Evolutionary conservation across 176 grass and related monocot genomes (phyloP).

Genomic region (Aegilops longissima): DNA sequence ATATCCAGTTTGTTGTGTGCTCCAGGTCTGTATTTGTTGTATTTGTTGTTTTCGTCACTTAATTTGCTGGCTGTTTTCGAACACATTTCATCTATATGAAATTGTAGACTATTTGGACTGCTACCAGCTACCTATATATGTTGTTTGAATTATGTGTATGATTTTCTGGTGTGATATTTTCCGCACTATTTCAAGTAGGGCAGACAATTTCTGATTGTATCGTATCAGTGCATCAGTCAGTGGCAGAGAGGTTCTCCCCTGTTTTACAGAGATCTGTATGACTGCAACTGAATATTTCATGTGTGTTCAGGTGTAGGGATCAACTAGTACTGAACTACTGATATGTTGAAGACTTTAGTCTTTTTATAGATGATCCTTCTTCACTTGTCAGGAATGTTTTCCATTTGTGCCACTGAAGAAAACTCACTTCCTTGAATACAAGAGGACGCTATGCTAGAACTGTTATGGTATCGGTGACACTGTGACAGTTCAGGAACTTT

Average conservation of each 20-base stretch:
- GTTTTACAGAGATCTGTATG: no score
- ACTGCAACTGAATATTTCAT: not conserved
- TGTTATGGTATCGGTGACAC: no score
- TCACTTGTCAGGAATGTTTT: not conserved
- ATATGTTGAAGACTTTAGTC: no score
- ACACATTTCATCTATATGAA: not conserved
- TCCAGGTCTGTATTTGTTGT: no score
- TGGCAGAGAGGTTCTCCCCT: not conserved
- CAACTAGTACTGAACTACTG: no score
- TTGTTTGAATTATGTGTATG: not conserved
- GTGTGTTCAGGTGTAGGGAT: no score
- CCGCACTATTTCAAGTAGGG: not conserved
- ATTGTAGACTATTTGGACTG: not conserved
- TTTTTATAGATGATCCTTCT: no score
- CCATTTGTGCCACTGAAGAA: not conserved
- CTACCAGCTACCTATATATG: not conserved
- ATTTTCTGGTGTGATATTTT: not conserved
- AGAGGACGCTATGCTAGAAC: no score
- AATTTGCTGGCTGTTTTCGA: not conserved
- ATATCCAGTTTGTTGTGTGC: no score
- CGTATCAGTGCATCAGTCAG: not conserved
- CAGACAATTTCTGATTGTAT: not conserved
- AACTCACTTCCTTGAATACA: no score
- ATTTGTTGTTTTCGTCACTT: no score
- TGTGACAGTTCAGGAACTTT: no score